Evolutionary conservation across 73 alveolate genomes (phyloP), one percentile per base, ranked within the genome.

Genomic region (Symbiodinium pilosum): DNA sequence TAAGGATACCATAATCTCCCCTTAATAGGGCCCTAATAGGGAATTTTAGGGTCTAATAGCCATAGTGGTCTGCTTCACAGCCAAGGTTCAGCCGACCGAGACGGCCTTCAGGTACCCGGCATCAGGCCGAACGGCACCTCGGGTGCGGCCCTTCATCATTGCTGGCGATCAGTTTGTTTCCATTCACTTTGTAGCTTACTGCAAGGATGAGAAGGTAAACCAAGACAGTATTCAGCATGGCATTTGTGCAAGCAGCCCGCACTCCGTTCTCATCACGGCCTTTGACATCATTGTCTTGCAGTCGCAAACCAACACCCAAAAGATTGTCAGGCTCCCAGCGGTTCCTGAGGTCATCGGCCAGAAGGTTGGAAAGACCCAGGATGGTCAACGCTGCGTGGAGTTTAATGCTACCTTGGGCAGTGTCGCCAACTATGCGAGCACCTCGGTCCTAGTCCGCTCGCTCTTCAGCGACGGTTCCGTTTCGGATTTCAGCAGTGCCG

Each of bases 111-210:
- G 42, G 40, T 91, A 91, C 88, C 44, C 52, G 26, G 30, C 34
- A 26, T 91, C 97, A 43, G 97, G 97, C 11, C 87, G 97, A 43
- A 69, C 88, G 26, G 97, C 97, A 14, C 97, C 97, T n/a, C 71
- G 97, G 39, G 97, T 71, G 36, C 97, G 97, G 4, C 88, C 97
- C 16, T 21, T 43, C 24, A 32, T 91, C 34, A 39, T 71, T 16
- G 87, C 89, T 42, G 97, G 97, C 28, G 97, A 91, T 77, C 97
- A 91, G 81, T 91, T 91, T 56, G 51, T 91, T 75, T 69, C 89
- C 51, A 26, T 91, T 12, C 97, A 43, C 54, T 91, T 91, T 41
- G 97, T 91, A 12, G 97, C 88, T 32, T 91, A 91, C 51, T 91
- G 97, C 88, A 91, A 91, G 18, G 97, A 91, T 56, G 39, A 43